Base-by-base conservation (phyloP, 169 alveolate species). In the Plasmodium malariae region DNA sequence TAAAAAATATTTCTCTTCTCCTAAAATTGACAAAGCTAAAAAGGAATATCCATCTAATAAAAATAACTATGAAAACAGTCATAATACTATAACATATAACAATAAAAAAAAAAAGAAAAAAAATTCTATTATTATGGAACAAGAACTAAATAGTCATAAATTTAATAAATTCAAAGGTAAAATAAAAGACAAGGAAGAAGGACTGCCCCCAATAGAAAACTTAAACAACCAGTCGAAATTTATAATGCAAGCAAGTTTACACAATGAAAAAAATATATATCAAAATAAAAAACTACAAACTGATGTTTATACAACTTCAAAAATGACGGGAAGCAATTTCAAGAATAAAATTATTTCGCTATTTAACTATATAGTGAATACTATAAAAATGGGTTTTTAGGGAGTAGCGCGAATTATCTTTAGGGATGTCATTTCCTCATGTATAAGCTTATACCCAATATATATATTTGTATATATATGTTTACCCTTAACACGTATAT, bases 291-390 rank as follows among this genome's bases (percentile, higher is more conserved):
- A 32, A 32, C 21, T 34, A 11, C 24, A 65, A 37, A 48, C 48
- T 2, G 21, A 48, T 36, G 48, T 65, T 49, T 49, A 19, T 30
- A 49, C 71, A n/a, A 45, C 28, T 57, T n/a, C 76, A 26, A 43
- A 80, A 63, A 65, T 26, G 4, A 17, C 21, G 28, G 45, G 26
- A 12, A 40, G 19, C 9, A 30, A 49, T 55, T 57, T 80, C 19
- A 80, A 80, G 40, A 57, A 43, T 12, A 80, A 54, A 80, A n/a
- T 80, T 32, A 80, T 65, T 63, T 54, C 57, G n/a, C n/a, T 63
- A 57, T 63, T 80, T 80, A 80, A 65, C 36, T 80, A 80, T 55
- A 62, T 80, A 54, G 76, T 80, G 36, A 65, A 80, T 26, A 40
- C 59, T 24, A 63, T 67, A 36, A 67, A 67, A 67, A 67, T 17